A percentile compares a stretch with the other conserved stretches of the same genome.
These are phyloP conservation scores for Sonneratia caseolaris DNA, from an alignment of 345 rosid species.

Conservation along the genomic window DNA sequence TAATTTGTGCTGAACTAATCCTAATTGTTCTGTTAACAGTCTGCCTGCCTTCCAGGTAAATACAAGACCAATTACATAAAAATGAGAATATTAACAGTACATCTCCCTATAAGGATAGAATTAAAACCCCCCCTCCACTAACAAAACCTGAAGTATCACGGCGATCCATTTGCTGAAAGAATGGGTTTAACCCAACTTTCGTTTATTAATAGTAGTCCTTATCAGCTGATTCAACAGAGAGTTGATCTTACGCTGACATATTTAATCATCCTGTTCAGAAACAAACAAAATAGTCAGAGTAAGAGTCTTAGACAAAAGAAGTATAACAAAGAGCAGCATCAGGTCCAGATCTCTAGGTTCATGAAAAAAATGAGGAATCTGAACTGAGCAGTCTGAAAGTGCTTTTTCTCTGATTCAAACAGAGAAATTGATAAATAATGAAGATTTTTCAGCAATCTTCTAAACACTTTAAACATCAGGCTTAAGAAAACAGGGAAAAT, in stretches of 20 bases:
- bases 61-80: conserved; percentile 32
- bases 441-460: background rate
- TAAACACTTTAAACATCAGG: background rate
- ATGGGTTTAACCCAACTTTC: background rate
- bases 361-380: background rate
- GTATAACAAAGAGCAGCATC: background rate
- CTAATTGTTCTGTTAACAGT: conserved; percentile 21
- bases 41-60: conserved; percentile 53
- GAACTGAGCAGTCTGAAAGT: background rate
- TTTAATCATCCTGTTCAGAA: background rate
- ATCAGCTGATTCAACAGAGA: background rate
- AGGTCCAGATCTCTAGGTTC: background rate
- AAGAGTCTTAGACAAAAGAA: background rate
- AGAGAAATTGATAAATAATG: background rate
- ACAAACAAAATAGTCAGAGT: background rate
- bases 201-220: background rate
- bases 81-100: conserved; percentile 37
- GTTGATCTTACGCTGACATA: background rate
- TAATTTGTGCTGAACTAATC: conserved; percentile 24
- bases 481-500: background rate
- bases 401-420: background rate
- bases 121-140: conserved; percentile 57
- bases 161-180: conserved; percentile 32
- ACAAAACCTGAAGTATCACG: conserved; percentile 94
- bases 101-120: conserved; percentile 9